Conservation (phyloP, 1,284 basidiomycete species). For the Neolentinus lepideus region DNA sequence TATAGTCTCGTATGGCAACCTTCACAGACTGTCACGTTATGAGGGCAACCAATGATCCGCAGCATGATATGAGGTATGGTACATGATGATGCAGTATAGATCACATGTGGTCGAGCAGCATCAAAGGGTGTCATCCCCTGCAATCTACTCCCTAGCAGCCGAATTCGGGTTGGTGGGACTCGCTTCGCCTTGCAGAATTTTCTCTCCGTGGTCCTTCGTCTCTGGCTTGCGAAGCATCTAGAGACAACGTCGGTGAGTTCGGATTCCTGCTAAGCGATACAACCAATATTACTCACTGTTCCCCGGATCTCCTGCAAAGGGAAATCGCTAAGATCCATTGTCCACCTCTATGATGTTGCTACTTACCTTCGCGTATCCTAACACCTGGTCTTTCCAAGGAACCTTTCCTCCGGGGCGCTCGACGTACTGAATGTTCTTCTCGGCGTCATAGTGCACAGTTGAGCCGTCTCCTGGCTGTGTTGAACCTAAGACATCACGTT, state of each 20-base stretch:
- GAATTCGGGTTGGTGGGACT: background rate
- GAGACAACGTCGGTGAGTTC: background rate
- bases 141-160: too few relatives aligned
- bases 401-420: background rate
- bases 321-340: background rate
- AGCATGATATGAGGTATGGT: too few relatives aligned
- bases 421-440: background rate
- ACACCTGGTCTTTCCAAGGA: slow-evolving; percentile 1
- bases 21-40: too few relatives aligned
- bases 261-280: background rate
- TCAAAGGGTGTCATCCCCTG: too few relatives aligned
- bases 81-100: too few relatives aligned
- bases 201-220: slow-evolving; percentile 1
- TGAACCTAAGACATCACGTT: background rate
- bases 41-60: too few relatives aligned
- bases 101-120: too few relatives aligned
- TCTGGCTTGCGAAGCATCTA: background rate
- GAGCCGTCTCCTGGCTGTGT: background rate
- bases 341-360: background rate
- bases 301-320: background rate
- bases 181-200: background rate
- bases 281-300: background rate
- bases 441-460: background rate
- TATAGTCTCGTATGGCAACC: too few relatives aligned
- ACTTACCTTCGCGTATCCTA: background rate